These are phyloP conservation scores for Salix udensis DNA, from an alignment of 345 rosid genomes.

Conservation along the genomic window DNA sequence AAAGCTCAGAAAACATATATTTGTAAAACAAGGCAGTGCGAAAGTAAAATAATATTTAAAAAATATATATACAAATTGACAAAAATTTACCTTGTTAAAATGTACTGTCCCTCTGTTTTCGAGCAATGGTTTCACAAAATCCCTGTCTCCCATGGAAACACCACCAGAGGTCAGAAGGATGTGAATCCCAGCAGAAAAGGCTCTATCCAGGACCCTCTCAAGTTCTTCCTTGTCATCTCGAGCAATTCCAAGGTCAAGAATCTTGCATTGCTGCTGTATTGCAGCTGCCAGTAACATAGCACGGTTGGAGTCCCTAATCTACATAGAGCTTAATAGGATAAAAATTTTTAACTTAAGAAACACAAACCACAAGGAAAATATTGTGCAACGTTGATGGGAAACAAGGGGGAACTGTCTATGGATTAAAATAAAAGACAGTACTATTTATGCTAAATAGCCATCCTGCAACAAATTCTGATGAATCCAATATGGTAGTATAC, in stretches of 20 bases:
- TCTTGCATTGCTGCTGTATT: constrained; percentile 68
- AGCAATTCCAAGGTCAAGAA: constrained; percentile 81
- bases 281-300: constrained; percentile 85
- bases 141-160: constrained; percentile 98
- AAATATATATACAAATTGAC: not conserved
- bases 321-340: constrained; percentile 28
- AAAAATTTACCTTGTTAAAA: constrained; percentile 59
- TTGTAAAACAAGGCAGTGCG: not conserved
- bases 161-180: constrained; percentile 93
- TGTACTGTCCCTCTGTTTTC: constrained; percentile 64
- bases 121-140: constrained; percentile 82
- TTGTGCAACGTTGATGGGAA: not conserved
- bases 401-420: not conserved
- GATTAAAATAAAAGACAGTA: not conserved
- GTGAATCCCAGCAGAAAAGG: constrained; percentile 59
- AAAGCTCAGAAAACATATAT: not conserved
- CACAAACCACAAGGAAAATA: constrained; percentile 8
- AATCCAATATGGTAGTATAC: not conserved
- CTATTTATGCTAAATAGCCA: not conserved
- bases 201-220: constrained; percentile 57
- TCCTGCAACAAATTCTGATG: not conserved
- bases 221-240: constrained; percentile 69
- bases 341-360: constrained; percentile 17
- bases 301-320: constrained; percentile 97
- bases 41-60: not conserved